These are phyloP conservation scores for Meyerozyma sp. DNA, from an alignment of 1,139 yeast genomes.

Conservation along the genomic window DNA sequence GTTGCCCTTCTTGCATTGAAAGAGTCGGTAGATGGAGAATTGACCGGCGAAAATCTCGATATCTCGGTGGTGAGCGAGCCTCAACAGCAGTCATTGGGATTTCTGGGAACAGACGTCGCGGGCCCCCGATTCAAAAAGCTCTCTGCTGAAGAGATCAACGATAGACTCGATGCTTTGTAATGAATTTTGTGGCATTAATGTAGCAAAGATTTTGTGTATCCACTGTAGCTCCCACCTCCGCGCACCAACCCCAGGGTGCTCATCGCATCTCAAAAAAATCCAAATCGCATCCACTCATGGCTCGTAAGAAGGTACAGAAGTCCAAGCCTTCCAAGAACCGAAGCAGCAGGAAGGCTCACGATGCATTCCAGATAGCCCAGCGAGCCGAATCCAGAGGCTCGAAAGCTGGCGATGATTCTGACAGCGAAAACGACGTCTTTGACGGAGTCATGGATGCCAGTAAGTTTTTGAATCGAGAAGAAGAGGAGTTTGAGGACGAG, in stretches of 20 bases:
- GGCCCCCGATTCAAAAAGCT: conserved; percentile 91
- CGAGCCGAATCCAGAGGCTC: conserved; percentile 24
- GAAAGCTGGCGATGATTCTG: conserved; percentile 15
- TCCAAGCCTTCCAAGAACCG: conserved; percentile 23
- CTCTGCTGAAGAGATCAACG: conserved; percentile 87
- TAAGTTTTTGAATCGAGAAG: conserved; percentile 20
- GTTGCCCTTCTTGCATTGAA: conserved; percentile 90
- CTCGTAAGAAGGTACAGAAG: conserved; percentile 10
- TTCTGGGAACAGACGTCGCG: conserved; percentile 69
- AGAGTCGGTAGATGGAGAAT: conserved; percentile 97
- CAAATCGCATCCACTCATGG: conserved; percentile 12
- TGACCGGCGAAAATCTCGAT: conserved; percentile 94
- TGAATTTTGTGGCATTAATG: background rate
- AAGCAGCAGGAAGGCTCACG: conserved; percentile 32
- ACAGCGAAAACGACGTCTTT: conserved; percentile 18
- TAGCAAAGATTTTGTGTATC: background rate
- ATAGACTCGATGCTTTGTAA: conserved; percentile 86
- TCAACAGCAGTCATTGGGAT: conserved; percentile 77
- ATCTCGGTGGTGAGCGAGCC: conserved; percentile 84
- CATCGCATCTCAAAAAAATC: background rate
- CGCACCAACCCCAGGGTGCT: background rate
- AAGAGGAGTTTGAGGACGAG: conserved; percentile 48
- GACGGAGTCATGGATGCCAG: conserved; percentile 44
- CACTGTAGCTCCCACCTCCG: background rate
- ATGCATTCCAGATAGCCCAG: conserved; percentile 46